Percentiles rank a stretch among this genome's conserved stretches.
Conservation (phyloP, 768 basidiomycete species). For the Coprinopsis sp. region DNA sequence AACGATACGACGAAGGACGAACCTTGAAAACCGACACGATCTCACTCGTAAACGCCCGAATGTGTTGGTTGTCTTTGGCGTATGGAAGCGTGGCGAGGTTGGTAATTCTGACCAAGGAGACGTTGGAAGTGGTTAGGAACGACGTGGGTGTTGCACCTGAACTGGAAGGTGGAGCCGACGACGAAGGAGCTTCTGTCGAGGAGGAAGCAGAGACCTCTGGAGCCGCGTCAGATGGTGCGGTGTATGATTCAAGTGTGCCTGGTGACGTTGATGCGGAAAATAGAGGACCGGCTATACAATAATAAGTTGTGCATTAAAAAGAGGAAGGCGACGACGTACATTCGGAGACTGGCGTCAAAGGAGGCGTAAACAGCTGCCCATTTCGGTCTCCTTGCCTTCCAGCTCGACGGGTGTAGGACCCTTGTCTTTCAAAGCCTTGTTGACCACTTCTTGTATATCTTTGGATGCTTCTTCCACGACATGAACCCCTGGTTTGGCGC, state of each 20-base stretch:
- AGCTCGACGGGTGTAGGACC: not conserved
- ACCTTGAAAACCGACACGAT: conserved; percentile 97
- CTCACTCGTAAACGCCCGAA: conserved; percentile 94
- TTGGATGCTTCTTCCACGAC: conserved; percentile 1
- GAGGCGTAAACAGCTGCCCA: too few species aligned
- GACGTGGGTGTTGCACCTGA: conserved; percentile 47
- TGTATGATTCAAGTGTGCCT: too few species aligned
- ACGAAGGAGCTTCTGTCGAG: too few species aligned
- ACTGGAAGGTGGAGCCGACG: not conserved
- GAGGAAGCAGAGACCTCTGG: conserved; percentile 1
- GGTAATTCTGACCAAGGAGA: conserved; percentile 86
- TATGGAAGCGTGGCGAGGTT: conserved; percentile 80
- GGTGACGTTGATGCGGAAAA: too few species aligned
- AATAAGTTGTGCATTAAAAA: too few species aligned
- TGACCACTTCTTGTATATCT: not conserved
- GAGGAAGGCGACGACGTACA: too few species aligned
- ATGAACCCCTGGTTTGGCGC: conserved; percentile 8
- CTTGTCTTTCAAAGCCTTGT: too few species aligned
- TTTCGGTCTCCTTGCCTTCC: conserved; percentile 41
- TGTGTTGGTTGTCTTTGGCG: conserved; percentile 91
- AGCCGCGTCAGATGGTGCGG: too few species aligned
- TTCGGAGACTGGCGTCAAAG: too few species aligned
- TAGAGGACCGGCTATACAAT: too few species aligned
- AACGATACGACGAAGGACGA: too few species aligned
- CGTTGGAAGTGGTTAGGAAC: conserved; percentile 73